phyloP scores from a whole-genome alignment of 1,284 basidiomycete species.

The Microbotryomycetes sp. region DNA sequence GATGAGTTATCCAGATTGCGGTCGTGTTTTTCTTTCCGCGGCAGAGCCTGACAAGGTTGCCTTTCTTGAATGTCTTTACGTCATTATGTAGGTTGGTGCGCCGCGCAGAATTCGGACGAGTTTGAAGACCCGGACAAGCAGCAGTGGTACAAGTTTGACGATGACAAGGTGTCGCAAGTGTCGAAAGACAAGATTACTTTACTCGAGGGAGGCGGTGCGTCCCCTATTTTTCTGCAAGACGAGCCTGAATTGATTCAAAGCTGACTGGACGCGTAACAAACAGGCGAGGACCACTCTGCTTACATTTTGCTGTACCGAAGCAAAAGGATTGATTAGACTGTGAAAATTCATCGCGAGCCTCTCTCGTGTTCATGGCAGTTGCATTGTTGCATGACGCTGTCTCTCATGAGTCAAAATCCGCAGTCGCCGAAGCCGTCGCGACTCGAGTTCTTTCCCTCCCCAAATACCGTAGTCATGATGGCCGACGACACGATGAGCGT shows the following conservation, averaged over 20 bases:
- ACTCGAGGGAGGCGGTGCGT: slow-evolving; percentile 64
- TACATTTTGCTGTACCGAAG: slow-evolving; percentile 75
- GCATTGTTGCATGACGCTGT: not conserved
- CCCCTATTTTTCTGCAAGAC: not conserved
- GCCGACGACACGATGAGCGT: not conserved
- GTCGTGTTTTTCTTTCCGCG: not conserved
- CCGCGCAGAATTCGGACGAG: slow-evolving; percentile 2
- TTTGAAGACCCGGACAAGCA: slow-evolving; percentile 27
- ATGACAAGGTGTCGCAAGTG: slow-evolving; percentile 77
- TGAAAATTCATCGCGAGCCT: too few species aligned
- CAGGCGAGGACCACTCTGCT: slow-evolving; percentile 61
- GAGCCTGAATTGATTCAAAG: not conserved
- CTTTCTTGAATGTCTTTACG: not conserved
- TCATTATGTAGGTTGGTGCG: slow-evolving; percentile 32
- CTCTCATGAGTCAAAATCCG: not conserved
- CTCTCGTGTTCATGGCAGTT: too few species aligned
- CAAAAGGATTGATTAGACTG: slow-evolving; percentile 31
- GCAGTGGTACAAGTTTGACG: slow-evolving; percentile 54
- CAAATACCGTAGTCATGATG: too few species aligned
- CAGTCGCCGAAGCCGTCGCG: not conserved
- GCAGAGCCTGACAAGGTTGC: too few species aligned
- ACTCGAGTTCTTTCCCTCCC: too few species aligned
- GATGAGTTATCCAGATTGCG: slow-evolving; percentile 39
- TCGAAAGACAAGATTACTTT: slow-evolving; percentile 69
- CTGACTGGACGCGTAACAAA: not conserved